These are phyloP conservation scores for Antitrichia curtipendula DNA, from an alignment of 225 moss, liverwort and hornwort species.

Conservation along the genomic window DNA sequence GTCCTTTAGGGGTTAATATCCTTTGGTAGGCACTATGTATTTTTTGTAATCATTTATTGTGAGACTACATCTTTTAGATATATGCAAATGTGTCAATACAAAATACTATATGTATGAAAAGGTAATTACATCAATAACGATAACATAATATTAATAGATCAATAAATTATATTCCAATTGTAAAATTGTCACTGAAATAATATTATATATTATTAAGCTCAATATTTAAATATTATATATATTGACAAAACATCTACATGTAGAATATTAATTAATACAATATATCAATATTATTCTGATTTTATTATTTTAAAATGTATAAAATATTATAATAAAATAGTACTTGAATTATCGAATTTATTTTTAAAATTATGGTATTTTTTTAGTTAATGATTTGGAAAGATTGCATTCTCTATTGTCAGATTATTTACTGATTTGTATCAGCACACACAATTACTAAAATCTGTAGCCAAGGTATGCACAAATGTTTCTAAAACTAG, in stretches of 20 bases:
- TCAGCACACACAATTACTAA: background rate
- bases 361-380: background rate
- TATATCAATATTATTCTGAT: background rate
- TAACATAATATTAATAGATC: background rate
- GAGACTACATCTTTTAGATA: background rate
- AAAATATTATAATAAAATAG: background rate
- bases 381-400: background rate
- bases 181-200: background rate
- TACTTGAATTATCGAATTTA: background rate
- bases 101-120: background rate
- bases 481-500: background rate
- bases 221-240: background rate
- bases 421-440: background rate
- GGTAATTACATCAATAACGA: background rate
- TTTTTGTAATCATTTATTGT: too few species aligned
- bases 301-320: background rate
- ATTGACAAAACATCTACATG: background rate
- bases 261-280: background rate
- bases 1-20: too few species aligned
- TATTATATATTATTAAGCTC: background rate
- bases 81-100: too few species aligned
- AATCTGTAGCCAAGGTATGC: rapidly evolving
- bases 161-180: background rate
- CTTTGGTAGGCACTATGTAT: too few species aligned
- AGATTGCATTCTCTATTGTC: background rate